These are phyloP conservation scores for Salix caprea DNA, from an alignment of 345 rosid genomes.

Conservation along the genomic window DNA sequence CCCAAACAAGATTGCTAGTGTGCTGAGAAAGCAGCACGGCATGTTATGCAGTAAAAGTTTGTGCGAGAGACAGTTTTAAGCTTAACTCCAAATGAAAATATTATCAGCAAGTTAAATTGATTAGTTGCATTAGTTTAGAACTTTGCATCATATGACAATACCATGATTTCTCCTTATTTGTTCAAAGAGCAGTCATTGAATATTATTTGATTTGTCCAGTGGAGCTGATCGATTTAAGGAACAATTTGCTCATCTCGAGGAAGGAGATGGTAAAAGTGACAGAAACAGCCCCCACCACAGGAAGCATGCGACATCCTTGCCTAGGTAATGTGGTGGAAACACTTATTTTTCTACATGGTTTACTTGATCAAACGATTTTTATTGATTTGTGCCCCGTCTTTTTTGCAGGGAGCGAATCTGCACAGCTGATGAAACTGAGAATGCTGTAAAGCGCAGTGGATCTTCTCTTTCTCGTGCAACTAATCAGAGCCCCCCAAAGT, in stretches of 20 bases:
- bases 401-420: slow-evolving; percentile 62
- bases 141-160: neutral
- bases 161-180: neutral
- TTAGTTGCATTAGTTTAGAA: neutral
- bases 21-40: neutral
- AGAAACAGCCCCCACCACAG: slow-evolving; percentile 51
- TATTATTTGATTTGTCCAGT: slow-evolving; percentile 28
- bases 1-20: neutral
- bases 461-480: slow-evolving; percentile 43
- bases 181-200: neutral
- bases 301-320: slow-evolving; percentile 70
- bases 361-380: neutral
- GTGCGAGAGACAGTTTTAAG: neutral
- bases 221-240: slow-evolving; percentile 76
- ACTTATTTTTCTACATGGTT: neutral
- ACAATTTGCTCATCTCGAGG: slow-evolving; percentile 90
- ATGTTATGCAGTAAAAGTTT: neutral
- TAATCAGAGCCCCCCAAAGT: slow-evolving; percentile 13
- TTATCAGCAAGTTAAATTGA: neutral
- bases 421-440: slow-evolving; percentile 38
- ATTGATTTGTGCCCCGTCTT: neutral
- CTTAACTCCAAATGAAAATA: neutral
- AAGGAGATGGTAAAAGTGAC: slow-evolving; percentile 46
- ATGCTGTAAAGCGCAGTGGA: slow-evolving; percentile 25
- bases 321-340: slow-evolving; percentile 46